phyloP scores from a whole-genome alignment of 306 rosid genomes.

The Purshia tridentata region DNA sequence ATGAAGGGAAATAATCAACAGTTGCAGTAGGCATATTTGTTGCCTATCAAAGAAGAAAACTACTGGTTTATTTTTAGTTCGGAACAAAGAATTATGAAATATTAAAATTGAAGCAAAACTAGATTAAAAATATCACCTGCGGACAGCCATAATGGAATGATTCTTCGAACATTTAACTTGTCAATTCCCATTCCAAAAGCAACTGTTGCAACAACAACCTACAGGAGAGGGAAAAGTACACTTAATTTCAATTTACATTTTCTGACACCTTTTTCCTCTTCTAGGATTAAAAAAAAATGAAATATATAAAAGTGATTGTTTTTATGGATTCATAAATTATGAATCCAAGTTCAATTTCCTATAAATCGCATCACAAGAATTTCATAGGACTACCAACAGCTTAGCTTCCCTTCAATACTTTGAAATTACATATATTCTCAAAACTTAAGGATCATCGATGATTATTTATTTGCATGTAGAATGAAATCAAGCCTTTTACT shows the following conservation, averaged over 20 bases:
- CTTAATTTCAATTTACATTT: background rate
- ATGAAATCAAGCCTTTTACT: too few species aligned
- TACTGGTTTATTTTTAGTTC: background rate
- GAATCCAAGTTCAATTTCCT: background rate
- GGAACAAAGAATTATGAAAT: slow-evolving; percentile 7
- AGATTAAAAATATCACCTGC: slow-evolving; percentile 52
- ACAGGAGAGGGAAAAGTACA: slow-evolving; percentile 21
- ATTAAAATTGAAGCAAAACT: slow-evolving; percentile 11
- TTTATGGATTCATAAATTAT: background rate
- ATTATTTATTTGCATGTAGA: too few species aligned
- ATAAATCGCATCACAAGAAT: background rate
- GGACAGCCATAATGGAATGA: slow-evolving; percentile 99
- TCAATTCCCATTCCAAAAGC: slow-evolving; percentile 99
- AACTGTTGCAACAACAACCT: slow-evolving; percentile 95
- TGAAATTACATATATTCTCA: background rate
- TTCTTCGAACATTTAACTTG: slow-evolving; percentile 83
- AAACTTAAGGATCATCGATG: background rate
- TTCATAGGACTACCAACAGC: background rate
- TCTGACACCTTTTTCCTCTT: background rate
- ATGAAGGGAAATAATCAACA: background rate
- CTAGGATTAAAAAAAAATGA: background rate
- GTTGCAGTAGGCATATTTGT: background rate
- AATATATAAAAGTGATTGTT: background rate
- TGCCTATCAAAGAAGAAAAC: background rate
- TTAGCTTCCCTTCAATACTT: background rate